Conservation (phyloP, 352 stramenopile genomes). For the Pythium myriotylum region DNA sequence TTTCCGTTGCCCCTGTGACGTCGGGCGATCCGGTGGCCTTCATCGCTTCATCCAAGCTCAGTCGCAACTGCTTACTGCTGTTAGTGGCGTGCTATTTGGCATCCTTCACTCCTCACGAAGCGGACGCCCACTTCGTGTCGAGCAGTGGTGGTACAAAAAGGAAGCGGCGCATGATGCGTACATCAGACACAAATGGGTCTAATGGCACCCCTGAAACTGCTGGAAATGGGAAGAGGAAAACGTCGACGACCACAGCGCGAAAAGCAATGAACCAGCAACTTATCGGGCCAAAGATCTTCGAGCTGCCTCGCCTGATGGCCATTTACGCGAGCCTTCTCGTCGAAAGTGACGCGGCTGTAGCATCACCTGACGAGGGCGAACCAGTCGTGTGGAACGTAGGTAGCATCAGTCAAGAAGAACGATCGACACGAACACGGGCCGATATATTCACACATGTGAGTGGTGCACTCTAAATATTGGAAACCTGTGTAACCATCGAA, state of each 20-base stretch:
- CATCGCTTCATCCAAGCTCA: slow-evolving; percentile 65
- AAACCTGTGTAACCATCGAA: not conserved
- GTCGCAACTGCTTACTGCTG: slow-evolving; percentile 66
- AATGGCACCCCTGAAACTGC: slow-evolving; percentile 10
- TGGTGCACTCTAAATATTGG: slow-evolving; percentile 3
- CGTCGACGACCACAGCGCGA: slow-evolving; percentile 30
- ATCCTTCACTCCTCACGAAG: slow-evolving; percentile 83
- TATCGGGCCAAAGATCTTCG: slow-evolving; percentile 76
- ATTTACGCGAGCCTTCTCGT: slow-evolving; percentile 77
- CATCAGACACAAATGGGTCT: slow-evolving; percentile 12
- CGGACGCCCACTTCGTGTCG: slow-evolving; percentile 72
- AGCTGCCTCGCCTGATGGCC: slow-evolving; percentile 66
- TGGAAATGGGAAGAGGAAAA: slow-evolving; percentile 3
- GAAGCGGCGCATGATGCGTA: slow-evolving; percentile 50
- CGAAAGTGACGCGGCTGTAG: slow-evolving; percentile 30
- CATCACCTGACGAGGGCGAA: not conserved
- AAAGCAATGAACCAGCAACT: slow-evolving; percentile 40
- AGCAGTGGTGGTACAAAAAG: slow-evolving; percentile 50
- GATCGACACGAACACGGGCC: slow-evolving; percentile 40
- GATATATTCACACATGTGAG: slow-evolving; percentile 81
- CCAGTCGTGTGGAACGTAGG: not conserved
- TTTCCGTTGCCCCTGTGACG: slow-evolving; percentile 3
- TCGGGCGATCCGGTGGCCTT: slow-evolving; percentile 38
- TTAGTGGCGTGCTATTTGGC: slow-evolving; percentile 73
- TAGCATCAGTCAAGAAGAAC: not conserved